Evolutionary conservation across 2,329 filamentous ascomycete species (phyloP).

Genomic region (Akanthomyces lecanii): DNA sequence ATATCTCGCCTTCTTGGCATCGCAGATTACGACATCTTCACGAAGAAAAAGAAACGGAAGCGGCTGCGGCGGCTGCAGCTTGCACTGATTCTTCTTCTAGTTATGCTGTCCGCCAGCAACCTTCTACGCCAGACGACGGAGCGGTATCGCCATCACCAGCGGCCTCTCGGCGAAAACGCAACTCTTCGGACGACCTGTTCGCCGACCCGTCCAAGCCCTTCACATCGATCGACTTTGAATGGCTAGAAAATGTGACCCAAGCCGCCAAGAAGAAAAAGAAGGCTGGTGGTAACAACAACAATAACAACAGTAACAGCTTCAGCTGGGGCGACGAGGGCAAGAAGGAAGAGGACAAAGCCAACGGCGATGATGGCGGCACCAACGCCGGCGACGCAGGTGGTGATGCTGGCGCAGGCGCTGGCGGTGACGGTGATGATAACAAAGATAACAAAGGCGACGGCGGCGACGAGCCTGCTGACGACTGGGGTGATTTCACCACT

Average conservation of each 20-base stretch:
- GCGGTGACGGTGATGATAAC: slow-evolving; percentile 21
- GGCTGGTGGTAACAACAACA: slow-evolving; percentile 16
- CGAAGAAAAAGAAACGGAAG: not conserved
- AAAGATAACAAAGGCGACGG: slow-evolving; percentile 21
- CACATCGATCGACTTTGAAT: slow-evolving; percentile 21
- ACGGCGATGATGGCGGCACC: slow-evolving; percentile 16
- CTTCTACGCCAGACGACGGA: not conserved
- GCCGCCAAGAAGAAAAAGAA: slow-evolving; percentile 23
- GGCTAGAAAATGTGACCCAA: slow-evolving; percentile 19
- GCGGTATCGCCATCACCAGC: not conserved
- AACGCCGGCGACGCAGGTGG: slow-evolving; percentile 23
- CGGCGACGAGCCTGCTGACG: slow-evolving; percentile 34
- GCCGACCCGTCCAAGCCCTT: slow-evolving; percentile 23
- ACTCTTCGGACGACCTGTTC: slow-evolving; percentile 18
- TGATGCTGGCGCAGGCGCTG: slow-evolving; percentile 22
- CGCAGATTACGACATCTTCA: slow-evolving; percentile 12
- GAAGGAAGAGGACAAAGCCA: slow-evolving; percentile 8
- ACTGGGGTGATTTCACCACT: slow-evolving; percentile 27
- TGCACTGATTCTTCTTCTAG: not conserved
- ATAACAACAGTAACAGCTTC: slow-evolving; percentile 1
- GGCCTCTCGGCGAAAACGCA: not conserved
- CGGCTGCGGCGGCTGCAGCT: not conserved
- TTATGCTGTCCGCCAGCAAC: not conserved
- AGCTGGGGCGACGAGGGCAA: slow-evolving; percentile 18
- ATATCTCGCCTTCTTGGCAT: slow-evolving; percentile 12